Conservation (phyloP, 352 stramenopile species). For the Peronospora tabacina region DNA sequence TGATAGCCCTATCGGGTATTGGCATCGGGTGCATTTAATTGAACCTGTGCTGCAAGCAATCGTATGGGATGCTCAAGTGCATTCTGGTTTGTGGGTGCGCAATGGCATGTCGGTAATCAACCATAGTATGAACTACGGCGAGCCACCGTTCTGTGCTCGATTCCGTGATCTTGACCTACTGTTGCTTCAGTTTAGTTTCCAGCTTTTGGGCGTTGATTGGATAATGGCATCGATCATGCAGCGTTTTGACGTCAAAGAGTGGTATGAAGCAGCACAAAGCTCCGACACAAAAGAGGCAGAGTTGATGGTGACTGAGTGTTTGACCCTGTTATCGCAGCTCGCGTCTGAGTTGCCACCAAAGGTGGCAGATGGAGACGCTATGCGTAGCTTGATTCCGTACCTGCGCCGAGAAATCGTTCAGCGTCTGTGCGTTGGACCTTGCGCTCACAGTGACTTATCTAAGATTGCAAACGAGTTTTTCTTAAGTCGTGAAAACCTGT, state of each 20-base stretch:
- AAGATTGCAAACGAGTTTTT: conserved; percentile 85
- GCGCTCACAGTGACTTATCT: conserved; percentile 74
- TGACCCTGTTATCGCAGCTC: conserved; percentile 68
- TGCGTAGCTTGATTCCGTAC: conserved; percentile 62
- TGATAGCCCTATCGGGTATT: conserved; percentile 62
- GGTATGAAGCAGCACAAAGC: conserved; percentile 41
- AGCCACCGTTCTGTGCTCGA: conserved; percentile 77
- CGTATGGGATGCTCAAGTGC: conserved; percentile 83
- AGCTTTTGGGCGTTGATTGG: conserved; percentile 65
- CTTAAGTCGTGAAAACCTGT: conserved; percentile 64
- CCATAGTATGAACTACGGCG: conserved; percentile 87
- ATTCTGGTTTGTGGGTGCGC: conserved; percentile 75
- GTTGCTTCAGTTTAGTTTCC: conserved; percentile 71
- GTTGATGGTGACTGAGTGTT: conserved; percentile 75
- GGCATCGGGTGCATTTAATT: conserved; percentile 74
- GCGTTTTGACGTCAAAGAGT: conserved; percentile 58
- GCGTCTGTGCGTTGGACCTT: conserved; percentile 71
- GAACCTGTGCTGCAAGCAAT: conserved; percentile 73
- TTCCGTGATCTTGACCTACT: conserved; percentile 82
- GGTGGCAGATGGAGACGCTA: conserved; percentile 32
- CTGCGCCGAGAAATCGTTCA: conserved; percentile 72
- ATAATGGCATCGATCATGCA: conserved; percentile 67
- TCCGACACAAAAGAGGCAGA: conserved; percentile 45
- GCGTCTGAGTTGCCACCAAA: conserved; percentile 71
- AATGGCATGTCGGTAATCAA: conserved; percentile 82